phyloP scores from a whole-genome alignment of 2,329 filamentous ascomycete genomes.

The Aspergillus pseudonomiae region DNA sequence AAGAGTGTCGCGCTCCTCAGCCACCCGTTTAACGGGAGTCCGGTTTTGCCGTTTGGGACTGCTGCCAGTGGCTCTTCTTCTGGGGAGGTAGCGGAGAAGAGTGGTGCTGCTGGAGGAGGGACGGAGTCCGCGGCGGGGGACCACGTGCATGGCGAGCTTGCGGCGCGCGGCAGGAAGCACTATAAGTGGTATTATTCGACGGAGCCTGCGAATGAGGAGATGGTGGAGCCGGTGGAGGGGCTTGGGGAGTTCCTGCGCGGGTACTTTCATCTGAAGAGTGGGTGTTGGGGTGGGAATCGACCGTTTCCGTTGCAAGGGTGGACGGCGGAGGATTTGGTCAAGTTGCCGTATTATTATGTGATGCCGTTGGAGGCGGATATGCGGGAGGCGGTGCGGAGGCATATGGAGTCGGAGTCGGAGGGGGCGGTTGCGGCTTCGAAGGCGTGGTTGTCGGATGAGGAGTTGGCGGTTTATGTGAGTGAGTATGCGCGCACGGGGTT shows the following conservation, averaged over 20 bases:
- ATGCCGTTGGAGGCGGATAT: conserved; percentile 63
- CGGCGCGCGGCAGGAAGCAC: conserved; percentile 62
- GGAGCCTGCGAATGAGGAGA: conserved; percentile 37
- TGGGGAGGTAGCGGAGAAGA: conserved; percentile 4
- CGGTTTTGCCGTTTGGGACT: conserved; percentile 53
- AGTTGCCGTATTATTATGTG: conserved; percentile 70
- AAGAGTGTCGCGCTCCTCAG: conserved; percentile 64
- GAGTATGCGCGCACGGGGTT: conserved; percentile 67
- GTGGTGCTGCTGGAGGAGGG: background rate
- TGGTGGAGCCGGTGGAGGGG: conserved; percentile 48
- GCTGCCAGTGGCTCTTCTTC: conserved; percentile 21
- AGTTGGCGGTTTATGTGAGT: conserved; percentile 61
- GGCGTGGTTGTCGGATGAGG: conserved; percentile 61
- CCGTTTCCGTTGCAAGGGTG: conserved; percentile 59
- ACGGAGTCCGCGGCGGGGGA: conserved; percentile 25
- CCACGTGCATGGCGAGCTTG: conserved; percentile 61
- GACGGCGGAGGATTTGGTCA: conserved; percentile 59
- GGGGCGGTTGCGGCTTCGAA: conserved; percentile 42
- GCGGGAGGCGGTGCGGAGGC: conserved; percentile 58
- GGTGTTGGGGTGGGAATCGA: conserved; percentile 59
- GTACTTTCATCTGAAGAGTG: conserved; percentile 70
- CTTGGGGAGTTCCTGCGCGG: conserved; percentile 65
- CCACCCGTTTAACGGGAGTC: conserved; percentile 63
- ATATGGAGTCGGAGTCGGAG: conserved; percentile 55
- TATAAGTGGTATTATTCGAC: conserved; percentile 65